Evolutionary conservation across 768 basidiomycete species (phyloP), one percentile per base, ranked within the genome.

Genomic region (Dendrothele bispora): DNA sequence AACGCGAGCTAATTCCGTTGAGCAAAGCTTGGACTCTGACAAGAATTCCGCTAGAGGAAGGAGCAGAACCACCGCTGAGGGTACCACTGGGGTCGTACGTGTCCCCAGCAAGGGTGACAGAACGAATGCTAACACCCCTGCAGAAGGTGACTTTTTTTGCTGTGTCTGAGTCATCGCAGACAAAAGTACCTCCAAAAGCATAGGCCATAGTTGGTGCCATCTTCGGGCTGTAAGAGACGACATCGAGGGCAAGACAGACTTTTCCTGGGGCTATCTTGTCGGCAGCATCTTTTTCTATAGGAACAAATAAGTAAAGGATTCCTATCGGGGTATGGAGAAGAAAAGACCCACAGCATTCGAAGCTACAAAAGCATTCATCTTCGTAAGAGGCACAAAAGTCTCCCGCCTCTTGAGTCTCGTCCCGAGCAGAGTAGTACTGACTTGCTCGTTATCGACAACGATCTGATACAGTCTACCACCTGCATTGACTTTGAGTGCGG

Each of bases 31-130:
- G 93, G 1, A 94, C 92, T 54, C 84, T 83, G 42, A 95, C 68
- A 15, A 98, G 72, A 3, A 86, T 72, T 2, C 89, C 88, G 26
- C 77, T 83, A 20, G 83, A 75, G 51, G 72, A 86, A 0, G 94
- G 91, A 0, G 92, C 84, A 1, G 92, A 81, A 1, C 97, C 97
- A 5, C 97, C 97, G 17, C 86, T 91, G 17, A 99, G 80, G 0
- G 90, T 95, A 6, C 95, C 95, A 7, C 88, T 88, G 2, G 97
- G 95, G 53, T 99, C 97, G 64, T 99, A 98, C 10, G 97, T 82
- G 59, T 98, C 97, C 2, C 97, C 97, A 2, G 91, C 86, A 18
- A 97, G 74, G 6, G 97, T 99, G 39, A 98, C 94, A 8, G 91
- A 94, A 42, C 84, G 84, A 40, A 89, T 83, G 18, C 76, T 73